Evolutionary conservation across 805 yeast genomes (phyloP).

Genomic region (Starmerella bombi): DNA sequence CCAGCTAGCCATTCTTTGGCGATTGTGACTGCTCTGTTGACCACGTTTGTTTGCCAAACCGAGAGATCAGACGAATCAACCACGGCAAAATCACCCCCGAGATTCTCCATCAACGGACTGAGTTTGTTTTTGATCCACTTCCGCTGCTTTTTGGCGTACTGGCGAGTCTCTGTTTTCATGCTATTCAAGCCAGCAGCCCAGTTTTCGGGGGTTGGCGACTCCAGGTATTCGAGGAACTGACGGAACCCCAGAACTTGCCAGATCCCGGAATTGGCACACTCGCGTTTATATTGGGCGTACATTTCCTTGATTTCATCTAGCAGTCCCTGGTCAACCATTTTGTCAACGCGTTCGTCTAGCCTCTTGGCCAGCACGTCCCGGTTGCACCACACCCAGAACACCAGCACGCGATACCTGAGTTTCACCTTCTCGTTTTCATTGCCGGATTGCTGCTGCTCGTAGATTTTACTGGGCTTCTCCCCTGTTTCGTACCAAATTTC

Average conservation of each 20-base stretch:
- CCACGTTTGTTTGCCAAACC: slow-evolving; percentile 48
- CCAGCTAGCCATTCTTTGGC: slow-evolving; percentile 30
- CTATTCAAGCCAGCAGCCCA: slow-evolving; percentile 18
- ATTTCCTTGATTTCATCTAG: slow-evolving; percentile 53
- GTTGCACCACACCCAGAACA: slow-evolving; percentile 74
- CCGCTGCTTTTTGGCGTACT: slow-evolving; percentile 76
- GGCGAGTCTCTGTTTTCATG: slow-evolving; percentile 76
- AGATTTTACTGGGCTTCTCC: slow-evolving; percentile 54
- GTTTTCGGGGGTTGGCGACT: neutral
- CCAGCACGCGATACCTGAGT: slow-evolving; percentile 30
- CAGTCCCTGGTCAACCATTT: slow-evolving; percentile 64
- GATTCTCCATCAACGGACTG: slow-evolving; percentile 42
- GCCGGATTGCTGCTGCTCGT: slow-evolving; percentile 48
- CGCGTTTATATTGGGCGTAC: slow-evolving; percentile 26
- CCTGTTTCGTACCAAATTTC: slow-evolving; percentile 66
- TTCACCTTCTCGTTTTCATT: slow-evolving; percentile 25
- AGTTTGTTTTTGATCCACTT: slow-evolving; percentile 77
- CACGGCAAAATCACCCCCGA: slow-evolving; percentile 45
- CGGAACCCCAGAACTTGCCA: slow-evolving; percentile 95
- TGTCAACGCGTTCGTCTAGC: slow-evolving; percentile 68
- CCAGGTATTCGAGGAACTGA: slow-evolving; percentile 23
- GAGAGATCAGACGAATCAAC: slow-evolving; percentile 64
- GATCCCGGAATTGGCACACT: slow-evolving; percentile 41
- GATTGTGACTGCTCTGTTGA: slow-evolving; percentile 41
- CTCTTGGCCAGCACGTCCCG: slow-evolving; percentile 44